Evolutionary conservation across 2,329 filamentous ascomycete genomes (phyloP).

Genomic region (Colletotrichum chrysophilum): DNA sequence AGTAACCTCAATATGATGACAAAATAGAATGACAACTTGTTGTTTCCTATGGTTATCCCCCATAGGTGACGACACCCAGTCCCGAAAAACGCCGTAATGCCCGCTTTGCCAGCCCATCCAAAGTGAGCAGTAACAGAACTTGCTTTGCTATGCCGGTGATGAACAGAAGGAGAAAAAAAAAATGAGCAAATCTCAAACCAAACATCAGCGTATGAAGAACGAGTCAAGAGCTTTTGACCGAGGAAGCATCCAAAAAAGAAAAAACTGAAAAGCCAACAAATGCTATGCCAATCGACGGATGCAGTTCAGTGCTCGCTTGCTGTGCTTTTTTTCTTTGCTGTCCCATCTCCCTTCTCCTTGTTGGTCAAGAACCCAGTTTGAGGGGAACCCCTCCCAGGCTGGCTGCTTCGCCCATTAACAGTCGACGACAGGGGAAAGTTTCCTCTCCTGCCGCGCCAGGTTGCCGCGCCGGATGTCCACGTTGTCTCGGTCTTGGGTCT

Average conservation of each 20-base stretch:
- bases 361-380: neutral
- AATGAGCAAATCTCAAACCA: neutral
- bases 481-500: neutral
- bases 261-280: neutral
- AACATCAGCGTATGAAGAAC: no score
- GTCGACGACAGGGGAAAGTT: neutral
- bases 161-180: neutral
- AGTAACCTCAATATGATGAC: neutral
- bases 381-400: neutral
- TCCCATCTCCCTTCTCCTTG: neutral
- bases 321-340: neutral
- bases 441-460: neutral
- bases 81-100: neutral
- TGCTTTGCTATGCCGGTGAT: constrained; percentile 15
- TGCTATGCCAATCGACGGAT: neutral
- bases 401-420: neutral
- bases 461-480: neutral
- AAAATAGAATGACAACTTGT: neutral
- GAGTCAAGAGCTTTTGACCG: neutral
- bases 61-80: neutral
- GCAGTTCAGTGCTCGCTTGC: constrained; percentile 17
- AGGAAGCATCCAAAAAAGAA: neutral
- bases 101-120: neutral
- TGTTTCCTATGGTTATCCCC: neutral
- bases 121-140: neutral